Evolutionary conservation across 2,329 filamentous ascomycete species (phyloP).

Genomic region (Pseudocercospora musae): DNA sequence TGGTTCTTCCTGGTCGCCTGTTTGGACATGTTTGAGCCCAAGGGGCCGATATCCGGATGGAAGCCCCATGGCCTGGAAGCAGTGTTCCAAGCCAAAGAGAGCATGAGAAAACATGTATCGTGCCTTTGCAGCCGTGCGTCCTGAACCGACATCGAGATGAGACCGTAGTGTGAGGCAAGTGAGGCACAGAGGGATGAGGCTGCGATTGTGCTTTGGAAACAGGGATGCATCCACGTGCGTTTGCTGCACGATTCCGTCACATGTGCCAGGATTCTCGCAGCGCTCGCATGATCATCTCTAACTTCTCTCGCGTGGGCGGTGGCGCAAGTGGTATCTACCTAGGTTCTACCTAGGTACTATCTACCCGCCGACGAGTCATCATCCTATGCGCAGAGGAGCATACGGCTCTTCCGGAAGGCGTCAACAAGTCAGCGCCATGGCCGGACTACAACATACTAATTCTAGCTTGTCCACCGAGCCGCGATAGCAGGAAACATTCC

Average conservation of each 20-base stretch:
- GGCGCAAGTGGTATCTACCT: background rate
- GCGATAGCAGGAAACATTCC: conserved; percentile 4
- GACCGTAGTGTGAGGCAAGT: background rate
- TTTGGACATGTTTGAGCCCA: background rate
- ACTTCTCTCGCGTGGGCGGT: background rate
- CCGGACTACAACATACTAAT: background rate
- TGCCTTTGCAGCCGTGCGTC: background rate
- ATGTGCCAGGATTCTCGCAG: background rate
- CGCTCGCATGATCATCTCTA: background rate
- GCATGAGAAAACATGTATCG: background rate
- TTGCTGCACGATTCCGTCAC: background rate
- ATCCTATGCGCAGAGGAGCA: background rate
- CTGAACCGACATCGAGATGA: background rate
- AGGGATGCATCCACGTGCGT: background rate
- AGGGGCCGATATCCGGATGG: background rate
- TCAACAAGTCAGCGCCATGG: conserved; percentile 2
- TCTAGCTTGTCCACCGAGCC: background rate
- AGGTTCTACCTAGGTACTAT: too few relatives aligned
- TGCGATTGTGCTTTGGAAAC: background rate
- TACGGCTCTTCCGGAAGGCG: background rate
- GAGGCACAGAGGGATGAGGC: background rate
- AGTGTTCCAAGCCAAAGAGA: background rate
- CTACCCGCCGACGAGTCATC: background rate
- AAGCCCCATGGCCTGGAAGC: background rate
- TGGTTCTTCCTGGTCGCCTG: background rate